Evolutionary conservation across 1,284 basidiomycete genomes (phyloP), one percentile per base, ranked within the genome.

Genomic region (Trichosporon sp.): DNA sequence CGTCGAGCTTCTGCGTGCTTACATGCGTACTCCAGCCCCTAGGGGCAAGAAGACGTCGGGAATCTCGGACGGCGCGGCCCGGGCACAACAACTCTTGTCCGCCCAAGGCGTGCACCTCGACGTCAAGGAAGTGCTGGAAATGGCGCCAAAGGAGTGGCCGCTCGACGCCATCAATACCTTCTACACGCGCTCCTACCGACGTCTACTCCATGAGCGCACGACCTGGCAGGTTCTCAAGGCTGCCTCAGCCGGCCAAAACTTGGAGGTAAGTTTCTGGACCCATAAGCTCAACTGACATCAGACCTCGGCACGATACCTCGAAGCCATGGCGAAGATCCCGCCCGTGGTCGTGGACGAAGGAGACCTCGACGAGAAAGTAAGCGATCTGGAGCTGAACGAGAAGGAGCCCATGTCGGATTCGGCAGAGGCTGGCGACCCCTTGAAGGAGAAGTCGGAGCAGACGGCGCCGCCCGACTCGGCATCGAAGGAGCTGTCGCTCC

Each of bases 61-160:
- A 1, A 63, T 63, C 35, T 16, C 59, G 12, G 95, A 37, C 90
- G 91, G 79, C 88, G 94, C 78, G 87, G 85, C 86, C 14, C 88
- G 88, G 26, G 89, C 91, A 0, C 88, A 91, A 2, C 86, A 86
- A 43, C 83, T 96, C 31, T 84, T 96, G 21, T 90, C 91, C 78
- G 89, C 93, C 0, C 93, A 94, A 79, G 91, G 90, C 1, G 86
- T 89, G 73, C 91, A 90, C 77, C 86, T 96, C 40, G 92, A 95
- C 77, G 87, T 90, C 1, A 76, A 90, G 16, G 91, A 93, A 79
- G 92, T 94, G 38, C 85, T 94, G 16, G 85, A 89, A 1, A 84
- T 89, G 16, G 87, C 95, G 21, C 93, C 94, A 0, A 80, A 88
- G 35, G 84, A 88, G 48, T 96, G 92, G 92, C 88, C 92, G 0